phyloP scores from a whole-genome alignment of 805 yeast genomes.

The Candida tibetensis region DNA sequence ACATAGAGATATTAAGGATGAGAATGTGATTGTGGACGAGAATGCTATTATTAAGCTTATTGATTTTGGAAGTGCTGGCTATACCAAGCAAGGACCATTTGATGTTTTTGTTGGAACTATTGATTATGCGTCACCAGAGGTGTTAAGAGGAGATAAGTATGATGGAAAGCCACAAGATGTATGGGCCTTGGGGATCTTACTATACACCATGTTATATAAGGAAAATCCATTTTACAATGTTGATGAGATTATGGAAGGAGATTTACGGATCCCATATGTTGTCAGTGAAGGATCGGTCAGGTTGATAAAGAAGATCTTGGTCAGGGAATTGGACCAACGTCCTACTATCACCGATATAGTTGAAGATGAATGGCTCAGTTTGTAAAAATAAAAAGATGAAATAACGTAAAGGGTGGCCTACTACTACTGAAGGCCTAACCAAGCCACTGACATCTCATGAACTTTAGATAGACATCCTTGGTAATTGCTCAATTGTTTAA shows the following conservation, averaged over 20 bases:
- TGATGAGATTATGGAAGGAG: slow-evolving; percentile 93
- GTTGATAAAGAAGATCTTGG: slow-evolving; percentile 63
- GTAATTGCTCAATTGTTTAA: too few relatives aligned
- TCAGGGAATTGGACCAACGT: slow-evolving; percentile 62
- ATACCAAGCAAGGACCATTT: slow-evolving; percentile 86
- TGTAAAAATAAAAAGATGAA: neutral
- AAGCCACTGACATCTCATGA: neutral
- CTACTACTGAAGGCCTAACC: too few relatives aligned
- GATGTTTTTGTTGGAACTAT: slow-evolving; percentile 97
- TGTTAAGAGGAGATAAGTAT: slow-evolving; percentile 81
- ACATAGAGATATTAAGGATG: slow-evolving; percentile 94
- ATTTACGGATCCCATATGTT: slow-evolving; percentile 65
- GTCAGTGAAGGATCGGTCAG: slow-evolving; percentile 59
- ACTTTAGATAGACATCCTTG: neutral
- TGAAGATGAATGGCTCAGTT: slow-evolving; percentile 62
- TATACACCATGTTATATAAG: slow-evolving; percentile 86
- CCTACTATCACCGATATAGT: slow-evolving; percentile 73
- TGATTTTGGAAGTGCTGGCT: slow-evolving; percentile 96
- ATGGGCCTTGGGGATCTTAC: slow-evolving; percentile 92
- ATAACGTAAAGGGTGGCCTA: too few relatives aligned
- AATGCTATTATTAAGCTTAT: slow-evolving; percentile 79
- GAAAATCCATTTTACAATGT: slow-evolving; percentile 96
- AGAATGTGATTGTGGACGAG: slow-evolving; percentile 83
- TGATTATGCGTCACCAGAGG: slow-evolving; percentile 98
- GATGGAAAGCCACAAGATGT: slow-evolving; percentile 94